Base-by-base conservation (phyloP, 23 red algal genomes). In the Gracilaria domingensis region DNA sequence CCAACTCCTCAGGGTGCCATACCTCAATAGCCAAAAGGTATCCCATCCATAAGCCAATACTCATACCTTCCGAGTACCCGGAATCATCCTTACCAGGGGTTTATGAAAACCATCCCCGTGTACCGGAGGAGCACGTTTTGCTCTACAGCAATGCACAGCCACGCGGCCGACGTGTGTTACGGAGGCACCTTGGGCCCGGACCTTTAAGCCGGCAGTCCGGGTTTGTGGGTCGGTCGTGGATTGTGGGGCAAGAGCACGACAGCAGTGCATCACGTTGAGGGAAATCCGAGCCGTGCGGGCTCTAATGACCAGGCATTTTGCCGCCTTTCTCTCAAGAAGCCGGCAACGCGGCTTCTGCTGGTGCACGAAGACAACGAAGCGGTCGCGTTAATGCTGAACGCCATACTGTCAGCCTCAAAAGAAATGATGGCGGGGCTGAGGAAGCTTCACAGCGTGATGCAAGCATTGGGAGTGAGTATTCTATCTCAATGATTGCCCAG, bases 321-420 rank as follows among this genome's bases (percentile, higher is more conserved):
- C 54, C 40, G 2, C 0, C 16, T 29, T 29, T n/a, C n/a, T 35
- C 18, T 24, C 75, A 38, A 20, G 29, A 21, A 35, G 6, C 13
- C 4, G 47, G n/a, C n/a, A n/a, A 59, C 7, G 12, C 8, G 3
- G 76, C 26, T 49, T 11, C 11, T 81, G 4, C 76, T 58, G 2
- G 26, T 81, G 2, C 54, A 81, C 30, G 47, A 81, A 35, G 76
- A 81, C 76, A 81, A 53, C 33, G 47, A 58, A 57, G 76, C 21
- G 16, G 76, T 81, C 0, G 47, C 45, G 0, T 26, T 34, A 9
- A 18, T 81, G 21, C 54, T 81, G 5, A 58, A 81, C n/a, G 37
- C 47, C 12, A 81, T 81, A 21, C 4, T 81, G 4, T 81, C 40
- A 11, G 49, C 28, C 0, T 56, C 76, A 45, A 3, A 1, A 1